Base-by-base conservation (phyloP, 352 stramenopile species). In the Vaucheria bursata region DNA sequence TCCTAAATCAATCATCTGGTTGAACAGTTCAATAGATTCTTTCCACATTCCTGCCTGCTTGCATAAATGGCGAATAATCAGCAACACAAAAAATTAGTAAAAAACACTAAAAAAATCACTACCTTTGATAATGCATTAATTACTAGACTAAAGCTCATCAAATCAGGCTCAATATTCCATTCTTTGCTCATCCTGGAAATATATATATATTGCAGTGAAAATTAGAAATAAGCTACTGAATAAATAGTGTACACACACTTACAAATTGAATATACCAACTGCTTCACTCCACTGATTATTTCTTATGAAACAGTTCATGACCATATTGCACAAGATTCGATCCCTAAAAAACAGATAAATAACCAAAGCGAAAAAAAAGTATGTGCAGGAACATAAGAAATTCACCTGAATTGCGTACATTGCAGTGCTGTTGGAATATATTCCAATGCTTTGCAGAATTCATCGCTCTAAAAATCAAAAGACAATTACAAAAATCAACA, bases 251-350 rank as follows among this genome's bases (percentile, higher is more conserved):
- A 25, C 12, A 59, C 25, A 25, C 45, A 59, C 45, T 59, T 59
- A 68, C 53, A 68, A 37, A 34, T 68, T 68, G 53, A 74, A 79
- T 5, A 69, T 68, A 12, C 12, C 6, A 29, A 79, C 45, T 35
- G 74, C 74, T 50, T 79, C 59, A 29, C 69, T 40, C 74, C 74
- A 79, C 37, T 49, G 64, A 49, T 69, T 69, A 25, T 34, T 74
- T 40, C 72, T 66, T 5, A 35, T 66, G 4, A 67, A 40, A n/a
- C 74, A 79, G 65, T 79, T 79, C 38, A 79, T 79, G 25, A 40
- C 65, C 74, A 79, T 79, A 68, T 79, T 79, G 38, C 67, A 75
- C 25, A 79, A 68, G 64, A 79, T 79, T n/a, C n/a, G n/a, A n/a
- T n/a, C n/a, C n/a, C n/a, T n/a, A n/a, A n/a, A n/a, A n/a, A n/a